These are phyloP conservation scores for Vararia minispora DNA, from an alignment of 768 basidiomycete species.

Conservation along the genomic window DNA sequence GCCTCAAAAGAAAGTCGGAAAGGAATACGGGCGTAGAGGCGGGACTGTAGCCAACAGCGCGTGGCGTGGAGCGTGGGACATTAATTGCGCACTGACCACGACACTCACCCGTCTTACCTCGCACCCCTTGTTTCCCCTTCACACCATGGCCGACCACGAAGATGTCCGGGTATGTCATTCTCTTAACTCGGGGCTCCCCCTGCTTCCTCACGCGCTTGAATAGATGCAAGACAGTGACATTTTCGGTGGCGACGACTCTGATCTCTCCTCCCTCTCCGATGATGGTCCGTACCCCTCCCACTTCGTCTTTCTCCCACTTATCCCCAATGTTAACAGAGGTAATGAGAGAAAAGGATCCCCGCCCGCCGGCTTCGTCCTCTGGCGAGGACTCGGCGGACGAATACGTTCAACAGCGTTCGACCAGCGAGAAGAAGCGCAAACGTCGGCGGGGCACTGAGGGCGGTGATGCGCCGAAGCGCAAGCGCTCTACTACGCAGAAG, in stretches of 20 bases:
- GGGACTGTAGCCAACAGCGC: too few species aligned
- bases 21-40: too few species aligned
- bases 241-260: slow-evolving; percentile 78
- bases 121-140: too few species aligned
- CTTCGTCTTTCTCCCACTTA: slow-evolving; percentile 1
- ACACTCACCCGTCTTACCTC: too few species aligned
- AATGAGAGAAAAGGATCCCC: slow-evolving; percentile 30
- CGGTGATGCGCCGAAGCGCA: slow-evolving; percentile 11
- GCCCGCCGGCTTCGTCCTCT: slow-evolving; percentile 23
- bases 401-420: slow-evolving; percentile 27
- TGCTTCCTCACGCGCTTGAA: not conserved
- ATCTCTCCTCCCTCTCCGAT: slow-evolving; percentile 70
- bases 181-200: not conserved
- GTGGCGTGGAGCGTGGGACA: too few species aligned
- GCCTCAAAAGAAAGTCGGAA: too few species aligned
- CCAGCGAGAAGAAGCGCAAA: too few species aligned
- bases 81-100: too few species aligned
- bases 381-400: slow-evolving; percentile 40
- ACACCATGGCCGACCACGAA: slow-evolving; percentile 9
- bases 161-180: not conserved
- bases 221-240: slow-evolving; percentile 50
- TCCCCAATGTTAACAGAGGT: slow-evolving; percentile 20
- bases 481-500: too few species aligned
- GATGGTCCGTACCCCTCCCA: slow-evolving; percentile 28
- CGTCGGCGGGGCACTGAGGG: slow-evolving; percentile 13